Evolutionary conservation across 805 yeast species (phyloP).

Genomic region (Kazachstania viticola): DNA sequence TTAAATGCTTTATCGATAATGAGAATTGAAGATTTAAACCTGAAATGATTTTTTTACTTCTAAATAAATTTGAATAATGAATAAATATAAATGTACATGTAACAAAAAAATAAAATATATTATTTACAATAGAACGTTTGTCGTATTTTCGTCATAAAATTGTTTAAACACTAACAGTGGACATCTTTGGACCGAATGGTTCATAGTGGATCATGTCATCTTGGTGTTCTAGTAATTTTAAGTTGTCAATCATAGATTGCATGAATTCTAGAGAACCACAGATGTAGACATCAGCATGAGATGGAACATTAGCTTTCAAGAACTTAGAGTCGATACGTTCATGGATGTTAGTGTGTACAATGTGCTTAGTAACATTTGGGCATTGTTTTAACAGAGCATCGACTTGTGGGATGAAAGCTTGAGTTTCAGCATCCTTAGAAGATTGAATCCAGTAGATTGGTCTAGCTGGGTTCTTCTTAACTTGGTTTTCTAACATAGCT

Average conservation of each 20-base stretch:
- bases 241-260: conserved; percentile 16
- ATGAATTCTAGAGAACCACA: conserved; percentile 24
- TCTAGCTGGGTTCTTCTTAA: conserved; percentile 16
- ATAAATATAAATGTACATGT: too few relatives aligned
- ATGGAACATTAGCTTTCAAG: conserved; percentile 16
- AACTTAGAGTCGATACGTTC: conserved; percentile 18
- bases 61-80: too few relatives aligned
- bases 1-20: too few relatives aligned
- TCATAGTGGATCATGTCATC: conserved; percentile 23
- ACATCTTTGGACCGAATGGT: conserved; percentile 27
- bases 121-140: too few relatives aligned
- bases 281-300: conserved; percentile 29
- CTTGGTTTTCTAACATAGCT: conserved; percentile 35
- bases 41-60: too few relatives aligned
- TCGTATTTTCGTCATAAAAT: too few relatives aligned
- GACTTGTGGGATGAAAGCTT: conserved; percentile 19
- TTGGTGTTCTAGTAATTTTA: conserved; percentile 13
- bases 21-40: too few relatives aligned
- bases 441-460: conserved; percentile 26
- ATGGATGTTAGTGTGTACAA: conserved; percentile 14
- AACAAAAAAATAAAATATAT: too few relatives aligned
- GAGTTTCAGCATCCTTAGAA: conserved; percentile 11
- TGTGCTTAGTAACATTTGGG: conserved; percentile 7
- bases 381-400: conserved; percentile 11
- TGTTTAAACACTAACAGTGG: too few relatives aligned